Conservation (phyloP, 441 rosid genomes). For the Eutrema salsugineum region DNA sequence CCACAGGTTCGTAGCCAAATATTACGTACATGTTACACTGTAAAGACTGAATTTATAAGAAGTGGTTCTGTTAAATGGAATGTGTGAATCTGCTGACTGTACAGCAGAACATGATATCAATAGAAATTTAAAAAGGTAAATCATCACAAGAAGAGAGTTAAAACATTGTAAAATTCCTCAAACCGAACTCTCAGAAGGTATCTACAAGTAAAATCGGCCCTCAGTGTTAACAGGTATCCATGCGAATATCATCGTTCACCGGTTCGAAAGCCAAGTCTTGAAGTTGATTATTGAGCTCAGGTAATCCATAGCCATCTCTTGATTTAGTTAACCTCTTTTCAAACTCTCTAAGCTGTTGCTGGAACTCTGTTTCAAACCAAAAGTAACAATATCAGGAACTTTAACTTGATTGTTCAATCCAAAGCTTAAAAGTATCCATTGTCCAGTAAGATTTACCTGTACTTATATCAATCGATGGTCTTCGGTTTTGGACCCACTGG, state of each 20-base stretch:
- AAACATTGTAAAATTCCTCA: neutral
- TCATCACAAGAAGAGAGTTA: neutral
- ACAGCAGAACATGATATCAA: neutral
- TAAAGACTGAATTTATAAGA: neutral
- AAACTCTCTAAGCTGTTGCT: slow-evolving; percentile 5
- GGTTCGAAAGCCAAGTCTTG: slow-evolving; percentile 53
- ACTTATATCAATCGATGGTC: slow-evolving; percentile 45
- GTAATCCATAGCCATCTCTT: neutral
- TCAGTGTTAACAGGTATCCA: slow-evolving; percentile 52
- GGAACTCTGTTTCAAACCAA: neutral
- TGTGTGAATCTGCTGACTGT: slow-evolving; percentile 6
- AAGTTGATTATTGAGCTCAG: neutral
- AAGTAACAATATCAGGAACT: neutral
- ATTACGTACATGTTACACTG: neutral
- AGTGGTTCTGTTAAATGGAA: neutral
- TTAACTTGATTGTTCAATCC: neutral
- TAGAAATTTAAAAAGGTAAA: too few species aligned
- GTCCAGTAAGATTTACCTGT: neutral
- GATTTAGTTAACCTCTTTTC: neutral
- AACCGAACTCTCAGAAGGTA: neutral
- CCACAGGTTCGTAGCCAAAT: slow-evolving; percentile 36
- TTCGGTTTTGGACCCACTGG: slow-evolving; percentile 74
- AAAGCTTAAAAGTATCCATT: neutral
- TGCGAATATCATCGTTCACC: slow-evolving; percentile 42
- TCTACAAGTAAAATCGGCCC: neutral